Evolutionary conservation across 2,329 filamentous ascomycete genomes (phyloP).

Genomic region (Fusarium metavorans): DNA sequence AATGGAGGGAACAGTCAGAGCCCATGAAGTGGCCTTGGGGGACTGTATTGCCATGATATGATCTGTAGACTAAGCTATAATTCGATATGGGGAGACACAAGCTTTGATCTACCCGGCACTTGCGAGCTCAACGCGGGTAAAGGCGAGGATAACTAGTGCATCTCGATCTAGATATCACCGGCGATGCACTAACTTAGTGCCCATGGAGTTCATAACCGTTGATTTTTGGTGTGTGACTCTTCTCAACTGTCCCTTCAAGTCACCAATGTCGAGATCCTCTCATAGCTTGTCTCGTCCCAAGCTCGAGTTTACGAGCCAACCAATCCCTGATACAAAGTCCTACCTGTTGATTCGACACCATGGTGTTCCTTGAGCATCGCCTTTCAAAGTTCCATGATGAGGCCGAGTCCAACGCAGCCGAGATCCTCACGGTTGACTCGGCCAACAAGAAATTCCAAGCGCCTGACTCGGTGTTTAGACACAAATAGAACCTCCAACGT

Average conservation of each 20-base stretch:
- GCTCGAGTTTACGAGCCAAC: not conserved
- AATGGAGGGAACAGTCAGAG: not conserved
- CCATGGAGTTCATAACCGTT: not conserved
- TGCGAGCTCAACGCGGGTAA: not conserved
- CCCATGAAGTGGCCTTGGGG: not conserved
- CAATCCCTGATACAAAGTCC: not conserved
- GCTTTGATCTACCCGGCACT: not conserved
- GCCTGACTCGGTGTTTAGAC: not conserved
- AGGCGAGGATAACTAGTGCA: not conserved
- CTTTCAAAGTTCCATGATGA: not conserved
- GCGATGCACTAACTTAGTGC: not conserved
- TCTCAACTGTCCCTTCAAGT: not conserved
- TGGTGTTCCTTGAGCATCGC: not conserved
- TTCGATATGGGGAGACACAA: not conserved
- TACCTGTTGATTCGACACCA: not conserved
- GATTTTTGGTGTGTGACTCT: no score
- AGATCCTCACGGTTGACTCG: not conserved
- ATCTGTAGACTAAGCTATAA: not conserved
- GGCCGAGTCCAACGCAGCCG: not conserved
- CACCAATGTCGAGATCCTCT: not conserved
- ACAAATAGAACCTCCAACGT: not conserved
- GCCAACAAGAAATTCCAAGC: not conserved
- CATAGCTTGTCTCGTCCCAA: not conserved
- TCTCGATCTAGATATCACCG: not conserved
- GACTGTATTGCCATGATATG: not conserved